phyloP scores from a whole-genome alignment of 768 basidiomycete species.

The Agrocybe praecox region DNA sequence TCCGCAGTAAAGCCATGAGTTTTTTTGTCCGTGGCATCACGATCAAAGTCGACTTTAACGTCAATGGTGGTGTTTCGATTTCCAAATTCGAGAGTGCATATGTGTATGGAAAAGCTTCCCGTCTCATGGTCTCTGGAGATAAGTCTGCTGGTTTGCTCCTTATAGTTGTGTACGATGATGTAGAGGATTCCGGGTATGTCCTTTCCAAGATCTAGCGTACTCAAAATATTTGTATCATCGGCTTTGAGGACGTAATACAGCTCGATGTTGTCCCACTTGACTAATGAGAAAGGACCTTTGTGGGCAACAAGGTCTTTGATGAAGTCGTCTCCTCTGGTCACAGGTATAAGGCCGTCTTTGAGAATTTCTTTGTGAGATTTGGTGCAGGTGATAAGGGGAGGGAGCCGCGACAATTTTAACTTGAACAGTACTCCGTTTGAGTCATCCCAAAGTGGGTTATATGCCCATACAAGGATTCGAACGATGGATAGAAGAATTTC shows the following conservation, averaged over 20 bases:
- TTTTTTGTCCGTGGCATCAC: neutral
- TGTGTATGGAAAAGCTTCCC: conserved; percentile 1
- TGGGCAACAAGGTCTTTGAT: conserved; percentile 9
- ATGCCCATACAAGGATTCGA: conserved; percentile 13
- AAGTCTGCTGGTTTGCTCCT: conserved; percentile 9
- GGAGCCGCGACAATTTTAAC: conserved; percentile 4
- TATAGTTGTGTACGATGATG: conserved; percentile 7
- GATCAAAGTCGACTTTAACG: conserved; percentile 1
- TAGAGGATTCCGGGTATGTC: conserved; percentile 7
- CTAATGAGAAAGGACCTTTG: conserved; percentile 6
- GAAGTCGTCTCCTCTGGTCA: neutral
- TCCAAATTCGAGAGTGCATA: neutral
- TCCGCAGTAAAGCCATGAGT: conserved; percentile 10
- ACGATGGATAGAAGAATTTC: conserved; percentile 10
- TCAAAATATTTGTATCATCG: neutral
- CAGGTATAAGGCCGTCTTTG: neutral
- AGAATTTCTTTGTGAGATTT: conserved; percentile 2
- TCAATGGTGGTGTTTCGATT: conserved; percentile 1
- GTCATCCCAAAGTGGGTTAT: conserved; percentile 13
- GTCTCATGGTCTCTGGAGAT: neutral
- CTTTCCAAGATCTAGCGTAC: neutral
- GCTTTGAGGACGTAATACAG: conserved; percentile 11
- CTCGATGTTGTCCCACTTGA: neutral
- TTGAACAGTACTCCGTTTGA: conserved; percentile 6
- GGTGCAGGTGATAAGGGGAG: conserved; percentile 12